Base-by-base conservation (phyloP, 139 green algal genomes). In the Protoeuglena noctilucae region DNA sequence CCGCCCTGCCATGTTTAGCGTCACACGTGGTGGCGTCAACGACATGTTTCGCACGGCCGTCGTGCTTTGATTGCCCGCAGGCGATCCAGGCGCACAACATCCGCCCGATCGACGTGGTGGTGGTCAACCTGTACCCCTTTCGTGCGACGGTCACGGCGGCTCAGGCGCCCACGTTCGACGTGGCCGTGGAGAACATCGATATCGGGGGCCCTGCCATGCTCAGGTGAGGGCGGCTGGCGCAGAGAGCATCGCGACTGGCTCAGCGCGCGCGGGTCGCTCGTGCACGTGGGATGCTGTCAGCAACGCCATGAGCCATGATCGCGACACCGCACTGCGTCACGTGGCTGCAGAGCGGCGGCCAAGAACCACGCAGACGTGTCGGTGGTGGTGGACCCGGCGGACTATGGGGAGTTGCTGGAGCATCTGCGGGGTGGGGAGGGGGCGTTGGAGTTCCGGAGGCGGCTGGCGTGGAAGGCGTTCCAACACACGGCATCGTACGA, bases 81-180 rank as follows among this genome's bases (percentile, higher is more conserved):
- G 84, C 88, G 9, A 73, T 98, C 23, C 60, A 68, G n/a, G 48
- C 71, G 30, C 84, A 95, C 65, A 65, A 71, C 63, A 97, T 99
- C 56, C 56, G 61, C 9, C 63, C 70, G 40, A 97, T 99, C 45
- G 89, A 99, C 71, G 57, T 99, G 63, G 86, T 98, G 21, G 68
- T 95, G 0, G 87, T 94, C 9, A 99, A 97, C 74, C 74, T 99
- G 31, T 99, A 99, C 72, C 92, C 92, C 21, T 99, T 99, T 76
- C 70, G 86, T 25, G 68, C 78, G 40, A 99, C 91, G 0, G 88
- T 96, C 14, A 88, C 86, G 0, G 58, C 64, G 6, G 67, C 50
- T 21, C 63, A 62, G 18, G 57, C 69, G 14, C 78, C 80, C n/a
- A 58, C 57, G 1, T 96, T 92, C 57, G 82, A 84, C 52, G 72